Evolutionary conservation across 805 yeast species (phyloP).

Genomic region (Saccharomycopsis sp.): DNA sequence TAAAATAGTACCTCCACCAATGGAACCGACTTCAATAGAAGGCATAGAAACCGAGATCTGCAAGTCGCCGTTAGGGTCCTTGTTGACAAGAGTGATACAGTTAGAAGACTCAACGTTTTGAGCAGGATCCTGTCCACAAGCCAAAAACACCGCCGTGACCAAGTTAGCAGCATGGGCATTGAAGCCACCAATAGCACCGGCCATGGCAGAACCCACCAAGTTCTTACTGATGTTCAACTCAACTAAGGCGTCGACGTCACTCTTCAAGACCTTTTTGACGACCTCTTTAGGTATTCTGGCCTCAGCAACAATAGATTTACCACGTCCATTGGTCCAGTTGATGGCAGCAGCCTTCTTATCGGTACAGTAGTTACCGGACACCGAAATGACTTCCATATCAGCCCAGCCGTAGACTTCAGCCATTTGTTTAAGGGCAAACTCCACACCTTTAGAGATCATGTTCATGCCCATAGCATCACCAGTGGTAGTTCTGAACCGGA

Average conservation of each 20-base stretch:
- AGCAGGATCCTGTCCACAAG: conserved; percentile 99
- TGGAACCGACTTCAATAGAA: conserved; percentile 96
- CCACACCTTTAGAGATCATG: conserved; percentile 98
- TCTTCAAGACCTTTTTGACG: conserved; percentile 77
- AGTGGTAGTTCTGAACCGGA: conserved; percentile 95
- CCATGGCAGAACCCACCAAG: conserved; percentile 95
- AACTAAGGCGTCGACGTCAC: conserved; percentile 87
- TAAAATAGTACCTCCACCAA: conserved; percentile 97
- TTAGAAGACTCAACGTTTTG: conserved; percentile 97
- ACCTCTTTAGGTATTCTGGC: conserved; percentile 80
- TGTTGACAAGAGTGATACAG: conserved; percentile 94
- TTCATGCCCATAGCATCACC: conserved; percentile 99
- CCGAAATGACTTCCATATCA: conserved; percentile 88
- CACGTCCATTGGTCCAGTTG: conserved; percentile 99
- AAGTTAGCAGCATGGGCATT: conserved; percentile 97
- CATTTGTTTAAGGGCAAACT: conserved; percentile 77
- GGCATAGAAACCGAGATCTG: conserved; percentile 98
- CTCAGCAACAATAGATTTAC: conserved; percentile 95
- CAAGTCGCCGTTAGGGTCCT: conserved; percentile 67
- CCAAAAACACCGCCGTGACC: conserved; percentile 89
- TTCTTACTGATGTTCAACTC: conserved; percentile 86
- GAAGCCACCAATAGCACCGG: conserved; percentile 96
- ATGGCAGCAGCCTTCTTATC: conserved; percentile 98
- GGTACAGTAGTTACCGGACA: conserved; percentile 95
- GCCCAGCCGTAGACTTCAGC: conserved; percentile 83